Conservation (phyloP, 495 filamentous ascomycete genomes). For the Jackrogersella minutella region DNA sequence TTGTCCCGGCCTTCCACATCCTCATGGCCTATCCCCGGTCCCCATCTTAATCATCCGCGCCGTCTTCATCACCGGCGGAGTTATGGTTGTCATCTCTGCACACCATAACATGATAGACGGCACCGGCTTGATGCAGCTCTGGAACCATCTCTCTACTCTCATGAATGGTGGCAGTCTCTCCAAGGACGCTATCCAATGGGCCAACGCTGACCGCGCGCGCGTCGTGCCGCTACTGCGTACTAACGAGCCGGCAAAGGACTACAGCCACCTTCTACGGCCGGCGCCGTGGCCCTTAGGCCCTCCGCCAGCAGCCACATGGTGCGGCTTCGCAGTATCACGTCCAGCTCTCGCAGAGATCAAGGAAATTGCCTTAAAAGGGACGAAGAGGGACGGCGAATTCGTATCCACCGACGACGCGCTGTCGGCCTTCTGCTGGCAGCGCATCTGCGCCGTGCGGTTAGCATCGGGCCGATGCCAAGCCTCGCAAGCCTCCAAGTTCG, state of each 20-base stretch:
- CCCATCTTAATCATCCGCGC: neutral
- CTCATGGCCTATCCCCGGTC: neutral
- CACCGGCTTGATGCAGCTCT: neutral
- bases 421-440: constrained; percentile 7
- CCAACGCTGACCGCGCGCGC: neutral
- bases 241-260: neutral
- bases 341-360: neutral
- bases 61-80: neutral
- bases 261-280: neutral
- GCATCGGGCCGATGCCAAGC: neutral
- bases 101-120: constrained; percentile 5
- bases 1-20: neutral
- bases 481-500: neutral
- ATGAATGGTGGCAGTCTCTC: neutral
- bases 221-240: neutral
- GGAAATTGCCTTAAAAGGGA: neutral
- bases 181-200: neutral
- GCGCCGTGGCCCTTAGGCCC: neutral
- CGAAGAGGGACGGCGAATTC: neutral
- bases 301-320: neutral
- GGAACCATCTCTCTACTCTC: neutral
- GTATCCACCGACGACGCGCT: constrained; percentile 2
- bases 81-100: neutral
- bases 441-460: neutral
- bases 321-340: neutral